phyloP scores from a whole-genome alignment of 345 rosid species.

The Mangifera indica region DNA sequence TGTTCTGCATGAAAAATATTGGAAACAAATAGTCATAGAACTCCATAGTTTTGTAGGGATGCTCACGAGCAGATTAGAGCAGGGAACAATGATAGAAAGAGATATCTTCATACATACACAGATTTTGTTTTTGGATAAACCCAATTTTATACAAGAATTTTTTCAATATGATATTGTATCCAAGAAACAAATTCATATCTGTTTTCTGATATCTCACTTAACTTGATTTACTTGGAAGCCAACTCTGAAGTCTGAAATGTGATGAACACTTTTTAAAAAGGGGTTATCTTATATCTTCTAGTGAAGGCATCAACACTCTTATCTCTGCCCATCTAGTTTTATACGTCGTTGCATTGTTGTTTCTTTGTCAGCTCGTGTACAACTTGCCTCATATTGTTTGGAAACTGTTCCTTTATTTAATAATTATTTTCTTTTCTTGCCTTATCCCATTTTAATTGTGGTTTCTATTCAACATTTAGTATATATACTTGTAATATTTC shows the following conservation, averaged over 20 bases:
- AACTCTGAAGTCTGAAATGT: neutral
- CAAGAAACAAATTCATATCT: too few species aligned
- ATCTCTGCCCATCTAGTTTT: neutral
- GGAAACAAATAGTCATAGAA: neutral
- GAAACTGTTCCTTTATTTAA: neutral
- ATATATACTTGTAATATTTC: constrained; percentile 16
- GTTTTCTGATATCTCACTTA: neutral
- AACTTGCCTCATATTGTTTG: constrained; percentile 1
- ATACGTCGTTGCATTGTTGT: neutral
- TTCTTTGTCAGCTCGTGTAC: neutral
- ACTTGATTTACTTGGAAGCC: neutral
- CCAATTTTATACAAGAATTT: neutral
- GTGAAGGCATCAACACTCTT: neutral
- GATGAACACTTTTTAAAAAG: neutral
- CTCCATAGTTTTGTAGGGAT: neutral
- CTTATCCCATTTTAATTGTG: neutral
- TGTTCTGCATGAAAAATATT: neutral
- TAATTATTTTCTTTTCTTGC: constrained; percentile 6
- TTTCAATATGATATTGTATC: neutral
- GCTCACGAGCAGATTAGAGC: neutral
- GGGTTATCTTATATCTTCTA: constrained; percentile 1
- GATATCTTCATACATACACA: neutral
- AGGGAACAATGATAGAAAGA: neutral
- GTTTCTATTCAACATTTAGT: constrained; percentile 13
- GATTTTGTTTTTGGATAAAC: neutral